Base-by-base conservation (phyloP, 495 filamentous ascomycete species). In the Neurospora discreta region DNA sequence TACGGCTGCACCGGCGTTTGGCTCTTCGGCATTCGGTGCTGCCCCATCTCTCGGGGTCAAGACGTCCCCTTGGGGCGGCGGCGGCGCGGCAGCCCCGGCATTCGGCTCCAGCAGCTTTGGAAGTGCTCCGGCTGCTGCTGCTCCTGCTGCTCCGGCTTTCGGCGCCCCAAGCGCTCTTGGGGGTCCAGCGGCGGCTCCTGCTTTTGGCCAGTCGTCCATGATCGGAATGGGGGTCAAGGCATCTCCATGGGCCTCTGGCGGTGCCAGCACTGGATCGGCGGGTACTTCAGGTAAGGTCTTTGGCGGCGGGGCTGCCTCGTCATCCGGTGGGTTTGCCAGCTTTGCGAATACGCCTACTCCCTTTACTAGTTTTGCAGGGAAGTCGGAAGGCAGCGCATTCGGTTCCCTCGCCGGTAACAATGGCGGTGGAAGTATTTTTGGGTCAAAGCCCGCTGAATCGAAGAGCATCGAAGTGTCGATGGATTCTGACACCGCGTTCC, bases 291-390 rank as follows among this genome's bases (percentile, higher is more conserved):
- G 74, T 4, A 78, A 77, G 74, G 75, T 77, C 1, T 84, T 85
- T 75, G 84, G 81, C 39, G 76, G 79, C 39, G 72, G 75, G 23
- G 60, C 74, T 13, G 38, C 74, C 23, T 77, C 77, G 8, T 71
- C 74, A 44, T 76, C 78, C 15, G 80, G 84, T 58, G 87, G 87
- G 5, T 91, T 91, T 75, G 85, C 86, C 58, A 80, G 82, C 30
- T 90, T 88, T 75, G 88, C 87, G 15, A 82, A 76, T 46, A 81
- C 85, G 67, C 52, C 52, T 65, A 33, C 52, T 65, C 52, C 52
- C 15, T 90, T 90, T 75, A 82, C 87, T 39, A 82, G 81, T 39
- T 91, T 90, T 77, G 89, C 88, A 8, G 84, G 76, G 68, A 84
- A 87, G 68, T 65, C 52, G 52, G 52, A 65, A 65, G 52, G 52